phyloP scores from a whole-genome alignment of 306 rosid genomes.

The Astragalus membranaceus region DNA sequence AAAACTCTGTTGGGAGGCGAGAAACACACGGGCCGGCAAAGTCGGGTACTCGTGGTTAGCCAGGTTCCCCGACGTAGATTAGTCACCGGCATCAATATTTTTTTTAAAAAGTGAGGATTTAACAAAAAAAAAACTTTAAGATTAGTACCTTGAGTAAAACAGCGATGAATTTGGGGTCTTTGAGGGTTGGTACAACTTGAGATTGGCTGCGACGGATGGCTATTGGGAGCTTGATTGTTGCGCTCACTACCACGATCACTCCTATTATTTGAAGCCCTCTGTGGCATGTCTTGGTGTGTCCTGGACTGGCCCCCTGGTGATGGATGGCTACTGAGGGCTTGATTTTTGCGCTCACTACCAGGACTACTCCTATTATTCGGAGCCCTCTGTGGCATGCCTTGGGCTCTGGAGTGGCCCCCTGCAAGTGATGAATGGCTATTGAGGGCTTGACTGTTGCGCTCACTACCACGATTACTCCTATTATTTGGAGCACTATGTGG shows the following conservation, averaged over 20 bases:
- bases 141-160: too few relatives aligned
- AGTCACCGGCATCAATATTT: too few relatives aligned
- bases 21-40: too few relatives aligned
- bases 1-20: too few relatives aligned
- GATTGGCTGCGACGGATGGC: too few relatives aligned
- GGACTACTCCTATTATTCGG: not conserved
- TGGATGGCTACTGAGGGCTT: not conserved
- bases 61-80: too few relatives aligned
- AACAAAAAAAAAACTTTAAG: too few relatives aligned
- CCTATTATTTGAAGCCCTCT: not conserved
- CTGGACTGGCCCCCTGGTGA: not conserved
- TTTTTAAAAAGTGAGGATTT: too few relatives aligned
- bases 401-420: not conserved
- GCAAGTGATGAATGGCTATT: not conserved
- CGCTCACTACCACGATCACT: not conserved
- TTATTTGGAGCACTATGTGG: not conserved
- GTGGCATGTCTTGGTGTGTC: not conserved
- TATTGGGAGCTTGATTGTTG: not conserved
- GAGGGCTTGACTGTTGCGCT: not conserved
- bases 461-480: not conserved
- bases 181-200: too few relatives aligned
- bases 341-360: not conserved
- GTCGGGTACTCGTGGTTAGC: too few relatives aligned
- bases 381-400: not conserved
- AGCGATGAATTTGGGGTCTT: too few relatives aligned